These are phyloP conservation scores for Ophiognomonia clavigignenti-juglandacearum DNA, from an alignment of 2,329 filamentous ascomycete species.

Conservation along the genomic window DNA sequence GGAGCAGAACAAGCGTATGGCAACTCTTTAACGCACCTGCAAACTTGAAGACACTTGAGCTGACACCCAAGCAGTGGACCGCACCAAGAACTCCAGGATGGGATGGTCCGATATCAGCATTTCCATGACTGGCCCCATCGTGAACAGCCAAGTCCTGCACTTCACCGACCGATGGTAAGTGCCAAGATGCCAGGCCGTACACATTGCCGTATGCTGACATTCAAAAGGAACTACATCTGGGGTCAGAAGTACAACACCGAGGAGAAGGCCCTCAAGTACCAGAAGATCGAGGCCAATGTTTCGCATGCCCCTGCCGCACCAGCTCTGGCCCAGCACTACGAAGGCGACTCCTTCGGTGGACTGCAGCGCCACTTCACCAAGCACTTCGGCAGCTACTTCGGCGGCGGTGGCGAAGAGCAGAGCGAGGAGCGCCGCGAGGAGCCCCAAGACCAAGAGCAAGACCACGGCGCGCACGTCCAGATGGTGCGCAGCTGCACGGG, in stretches of 20 bases:
- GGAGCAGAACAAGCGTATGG: conserved; percentile 70
- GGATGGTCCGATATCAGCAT: conserved; percentile 88
- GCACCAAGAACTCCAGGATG: conserved; percentile 77
- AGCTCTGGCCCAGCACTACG: conserved; percentile 20
- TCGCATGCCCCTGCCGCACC: conserved; percentile 20
- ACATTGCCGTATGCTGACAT: conserved; percentile 12
- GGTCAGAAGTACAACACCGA: conserved; percentile 67
- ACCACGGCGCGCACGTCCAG: conserved; percentile 39
- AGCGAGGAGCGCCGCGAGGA: conserved; percentile 14
- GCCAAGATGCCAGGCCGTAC: too few species aligned
- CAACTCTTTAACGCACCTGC: too few species aligned
- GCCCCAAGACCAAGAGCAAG: neutral
- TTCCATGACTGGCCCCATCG: conserved; percentile 68
- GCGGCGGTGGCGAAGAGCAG: conserved; percentile 23
- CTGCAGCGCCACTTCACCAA: conserved; percentile 28
- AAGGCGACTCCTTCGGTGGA: conserved; percentile 22
- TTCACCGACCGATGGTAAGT: conserved; percentile 75
- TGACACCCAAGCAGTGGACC: conserved; percentile 53
- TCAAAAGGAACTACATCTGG: conserved; percentile 72
- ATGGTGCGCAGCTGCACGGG: conserved; percentile 38
- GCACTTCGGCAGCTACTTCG: conserved; percentile 33
- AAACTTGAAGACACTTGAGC: neutral
- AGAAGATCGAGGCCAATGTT: conserved; percentile 22
- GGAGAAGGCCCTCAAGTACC: conserved; percentile 44
- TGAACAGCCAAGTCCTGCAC: conserved; percentile 69